Percentiles rank a stretch among this genome's conserved stretches.
phyloP scores from a whole-genome alignment of 257 asterid genomes.

The Solanum appendiculatum region DNA sequence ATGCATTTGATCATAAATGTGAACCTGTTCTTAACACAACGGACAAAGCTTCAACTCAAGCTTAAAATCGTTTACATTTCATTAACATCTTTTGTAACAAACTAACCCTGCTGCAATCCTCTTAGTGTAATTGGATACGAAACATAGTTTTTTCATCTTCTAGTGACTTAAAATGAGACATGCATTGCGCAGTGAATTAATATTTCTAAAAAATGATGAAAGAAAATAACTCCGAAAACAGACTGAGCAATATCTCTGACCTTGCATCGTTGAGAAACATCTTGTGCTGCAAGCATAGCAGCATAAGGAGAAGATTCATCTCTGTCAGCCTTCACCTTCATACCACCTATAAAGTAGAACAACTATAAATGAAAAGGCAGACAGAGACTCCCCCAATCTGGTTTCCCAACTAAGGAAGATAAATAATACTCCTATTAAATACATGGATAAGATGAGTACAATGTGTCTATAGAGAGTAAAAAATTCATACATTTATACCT shows the following conservation, averaged over 20 bases:
- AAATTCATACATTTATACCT: neutral
- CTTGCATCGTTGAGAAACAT: slow-evolving; percentile 87
- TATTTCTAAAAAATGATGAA: neutral
- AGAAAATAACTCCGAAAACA: neutral
- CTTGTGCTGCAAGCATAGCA: slow-evolving; percentile 98
- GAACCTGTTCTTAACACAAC: neutral
- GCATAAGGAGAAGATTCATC: slow-evolving; percentile 96
- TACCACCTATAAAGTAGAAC: slow-evolving; percentile 41
- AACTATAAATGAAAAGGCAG: neutral
- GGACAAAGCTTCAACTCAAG: neutral
- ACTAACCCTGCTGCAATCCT: neutral
- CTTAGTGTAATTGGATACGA: neutral
- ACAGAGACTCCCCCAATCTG: neutral
- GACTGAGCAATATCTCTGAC: slow-evolving; percentile 5
- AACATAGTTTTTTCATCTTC: too few species aligned
- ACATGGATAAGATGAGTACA: neutral
- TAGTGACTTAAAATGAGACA: neutral
- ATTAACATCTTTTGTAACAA: neutral
- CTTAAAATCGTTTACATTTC: neutral
- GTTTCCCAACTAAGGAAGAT: neutral
- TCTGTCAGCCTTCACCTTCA: slow-evolving; percentile 92
- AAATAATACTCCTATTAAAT: neutral
- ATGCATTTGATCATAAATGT: neutral
- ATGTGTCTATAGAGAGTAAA: neutral
- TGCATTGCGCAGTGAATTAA: neutral